Conservation (phyloP, 148 eudicot genomes). For the Rhododendron simsii region DNA sequence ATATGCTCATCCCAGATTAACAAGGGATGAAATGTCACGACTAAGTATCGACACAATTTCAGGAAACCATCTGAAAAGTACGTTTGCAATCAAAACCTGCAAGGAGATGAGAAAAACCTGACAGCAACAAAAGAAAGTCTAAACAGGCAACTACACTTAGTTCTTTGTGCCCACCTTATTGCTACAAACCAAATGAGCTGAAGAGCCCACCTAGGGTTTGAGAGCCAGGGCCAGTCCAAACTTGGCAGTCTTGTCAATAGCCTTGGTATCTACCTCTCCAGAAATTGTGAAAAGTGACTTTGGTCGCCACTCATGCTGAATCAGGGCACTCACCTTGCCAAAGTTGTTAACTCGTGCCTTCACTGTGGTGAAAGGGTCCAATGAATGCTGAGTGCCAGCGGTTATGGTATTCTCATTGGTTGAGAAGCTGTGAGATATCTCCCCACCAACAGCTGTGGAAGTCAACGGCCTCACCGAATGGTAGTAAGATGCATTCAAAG, state of each 20-base stretch:
- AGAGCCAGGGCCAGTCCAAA: conserved; percentile 72
- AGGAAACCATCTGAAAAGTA: not conserved
- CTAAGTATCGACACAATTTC: not conserved
- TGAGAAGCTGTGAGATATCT: conserved; percentile 68
- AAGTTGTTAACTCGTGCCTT: conserved; percentile 72
- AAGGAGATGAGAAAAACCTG: not conserved
- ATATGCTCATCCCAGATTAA: not conserved
- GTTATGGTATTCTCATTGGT: conserved; percentile 70
- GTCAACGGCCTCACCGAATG: conserved; percentile 52
- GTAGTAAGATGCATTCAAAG: conserved; percentile 59
- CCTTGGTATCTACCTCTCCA: conserved; percentile 70
- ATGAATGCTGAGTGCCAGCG: conserved; percentile 57
- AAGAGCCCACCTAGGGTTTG: conserved; percentile 47
- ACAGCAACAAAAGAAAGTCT: conserved; percentile 2
- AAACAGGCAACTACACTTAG: conserved; percentile 2
- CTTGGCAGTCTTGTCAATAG: conserved; percentile 72
- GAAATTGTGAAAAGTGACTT: conserved; percentile 68
- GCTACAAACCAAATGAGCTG: not conserved
- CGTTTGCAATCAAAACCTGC: conserved; percentile 7
- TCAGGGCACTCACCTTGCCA: conserved; percentile 66
- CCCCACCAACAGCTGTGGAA: conserved; percentile 59
- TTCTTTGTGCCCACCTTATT: not conserved
- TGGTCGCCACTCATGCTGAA: conserved; percentile 84
- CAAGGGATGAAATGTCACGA: not conserved
- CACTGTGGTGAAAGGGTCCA: conserved; percentile 63